Evolutionary conservation across 768 basidiomycete genomes (phyloP).

Genomic region (Tulasnella sp.): DNA sequence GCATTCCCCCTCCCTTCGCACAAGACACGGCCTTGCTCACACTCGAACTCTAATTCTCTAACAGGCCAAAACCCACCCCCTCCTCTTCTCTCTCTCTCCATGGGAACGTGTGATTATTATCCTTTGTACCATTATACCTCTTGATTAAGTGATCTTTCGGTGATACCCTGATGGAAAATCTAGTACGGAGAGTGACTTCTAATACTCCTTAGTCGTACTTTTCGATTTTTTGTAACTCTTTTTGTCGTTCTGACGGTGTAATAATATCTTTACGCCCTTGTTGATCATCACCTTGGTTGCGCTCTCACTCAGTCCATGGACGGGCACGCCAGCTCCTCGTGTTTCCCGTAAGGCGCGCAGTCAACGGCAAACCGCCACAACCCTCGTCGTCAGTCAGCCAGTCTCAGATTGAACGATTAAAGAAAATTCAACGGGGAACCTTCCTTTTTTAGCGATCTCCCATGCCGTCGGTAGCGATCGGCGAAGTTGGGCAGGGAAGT

Average conservation of each 20-base stretch:
- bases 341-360: background rate
- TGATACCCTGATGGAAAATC: background rate
- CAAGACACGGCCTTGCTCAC: background rate
- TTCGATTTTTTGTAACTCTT: background rate
- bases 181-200: background rate
- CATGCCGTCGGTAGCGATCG: background rate
- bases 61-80: background rate
- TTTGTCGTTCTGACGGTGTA: background rate
- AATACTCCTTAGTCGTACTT: background rate
- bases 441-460: background rate
- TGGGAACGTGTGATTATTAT: background rate
- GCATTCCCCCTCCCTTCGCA: background rate
- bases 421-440: background rate
- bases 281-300: background rate
- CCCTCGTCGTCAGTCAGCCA: background rate
- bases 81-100: background rate
- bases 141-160: background rate
- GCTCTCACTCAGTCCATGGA: background rate
- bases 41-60: background rate
- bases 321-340: background rate
- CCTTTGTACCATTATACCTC: background rate
- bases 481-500: background rate
- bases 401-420: background rate
- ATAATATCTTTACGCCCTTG: background rate
- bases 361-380: background rate